phyloP scores from a whole-genome alignment of 768 basidiomycete species.

The Daedalea quercina region DNA sequence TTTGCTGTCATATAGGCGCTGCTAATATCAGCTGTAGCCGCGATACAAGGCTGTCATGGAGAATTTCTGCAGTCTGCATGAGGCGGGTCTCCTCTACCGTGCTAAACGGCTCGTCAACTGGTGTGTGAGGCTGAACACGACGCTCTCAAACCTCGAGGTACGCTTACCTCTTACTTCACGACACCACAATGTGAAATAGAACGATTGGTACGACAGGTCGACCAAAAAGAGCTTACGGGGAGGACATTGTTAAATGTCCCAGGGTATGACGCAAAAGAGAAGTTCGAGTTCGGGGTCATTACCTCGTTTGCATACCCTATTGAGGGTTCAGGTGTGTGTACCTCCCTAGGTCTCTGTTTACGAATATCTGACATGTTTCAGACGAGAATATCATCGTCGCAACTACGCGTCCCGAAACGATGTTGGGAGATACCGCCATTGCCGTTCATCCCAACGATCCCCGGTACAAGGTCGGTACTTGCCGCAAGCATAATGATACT shows the following conservation, averaged over 20 bases:
- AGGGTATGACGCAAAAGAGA: constrained; percentile 92
- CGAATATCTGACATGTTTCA: constrained; percentile 17
- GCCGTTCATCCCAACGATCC: constrained; percentile 93
- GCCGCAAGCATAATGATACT: neutral
- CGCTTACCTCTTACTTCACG: neutral
- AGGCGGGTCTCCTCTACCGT: constrained; percentile 89
- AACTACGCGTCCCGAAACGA: constrained; percentile 97
- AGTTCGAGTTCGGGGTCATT: constrained; percentile 94
- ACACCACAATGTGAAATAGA: no score
- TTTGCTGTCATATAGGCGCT: neutral
- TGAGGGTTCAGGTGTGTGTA: constrained; percentile 64
- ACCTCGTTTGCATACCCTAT: constrained; percentile 94
- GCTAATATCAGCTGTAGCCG: constrained; percentile 29
- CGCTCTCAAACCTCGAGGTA: constrained; percentile 95
- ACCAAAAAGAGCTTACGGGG: constrained; percentile 83
- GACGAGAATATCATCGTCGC: constrained; percentile 92
- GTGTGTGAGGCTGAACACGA: constrained; percentile 95
- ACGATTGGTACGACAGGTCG: no score
- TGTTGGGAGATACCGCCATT: constrained; percentile 96
- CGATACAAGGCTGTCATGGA: constrained; percentile 87
- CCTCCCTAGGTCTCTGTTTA: neutral
- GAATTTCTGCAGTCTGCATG: constrained; percentile 85
- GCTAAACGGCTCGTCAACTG: constrained; percentile 97
- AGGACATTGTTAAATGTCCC: constrained; percentile 85
- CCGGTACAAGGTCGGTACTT: constrained; percentile 62